Evolutionary conservation across 164 flowering plant genomes (phyloP).

Genomic region (Annona squamosa): DNA sequence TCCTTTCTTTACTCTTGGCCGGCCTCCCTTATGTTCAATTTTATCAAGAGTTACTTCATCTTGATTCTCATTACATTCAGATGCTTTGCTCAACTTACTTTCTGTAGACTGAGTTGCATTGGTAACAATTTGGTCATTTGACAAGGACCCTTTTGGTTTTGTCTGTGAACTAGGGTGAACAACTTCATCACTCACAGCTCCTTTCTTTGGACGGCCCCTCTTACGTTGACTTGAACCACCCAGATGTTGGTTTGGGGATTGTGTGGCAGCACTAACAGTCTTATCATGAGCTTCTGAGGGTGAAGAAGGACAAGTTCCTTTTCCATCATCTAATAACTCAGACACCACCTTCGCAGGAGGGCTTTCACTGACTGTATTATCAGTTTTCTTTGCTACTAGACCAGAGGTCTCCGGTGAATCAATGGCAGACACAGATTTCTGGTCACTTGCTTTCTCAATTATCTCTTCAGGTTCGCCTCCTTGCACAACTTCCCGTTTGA

Average conservation of each 20-base stretch:
- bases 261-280: slow-evolving; percentile 23
- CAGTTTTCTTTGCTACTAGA: slow-evolving; percentile 25
- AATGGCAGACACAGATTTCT: too few relatives aligned
- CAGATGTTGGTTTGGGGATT: slow-evolving; percentile 16
- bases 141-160: slow-evolving; percentile 7
- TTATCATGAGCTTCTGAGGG: slow-evolving; percentile 23
- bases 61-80: slow-evolving; percentile 36
- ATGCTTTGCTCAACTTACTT: slow-evolving; percentile 18
- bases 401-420: slow-evolving; percentile 28
- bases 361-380: slow-evolving; percentile 26
- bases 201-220: slow-evolving; percentile 37
- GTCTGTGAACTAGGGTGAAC: slow-evolving; percentile 12
- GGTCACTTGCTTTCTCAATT: too few relatives aligned
- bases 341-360: slow-evolving; percentile 24
- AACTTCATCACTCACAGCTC: slow-evolving; percentile 6
- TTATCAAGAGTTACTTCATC: slow-evolving; percentile 21
- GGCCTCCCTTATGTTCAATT: slow-evolving; percentile 18
- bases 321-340: slow-evolving; percentile 26
- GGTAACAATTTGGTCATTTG: slow-evolving; percentile 14
- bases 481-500: not conserved
- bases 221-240: slow-evolving; percentile 26
- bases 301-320: slow-evolving; percentile 14
- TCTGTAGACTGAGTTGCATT: slow-evolving; percentile 20
- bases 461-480: too few relatives aligned
- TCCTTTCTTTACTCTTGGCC: not conserved